These are phyloP conservation scores for Candida fluviatilis DNA, from an alignment of 805 yeast genomes.

Conservation along the genomic window DNA sequence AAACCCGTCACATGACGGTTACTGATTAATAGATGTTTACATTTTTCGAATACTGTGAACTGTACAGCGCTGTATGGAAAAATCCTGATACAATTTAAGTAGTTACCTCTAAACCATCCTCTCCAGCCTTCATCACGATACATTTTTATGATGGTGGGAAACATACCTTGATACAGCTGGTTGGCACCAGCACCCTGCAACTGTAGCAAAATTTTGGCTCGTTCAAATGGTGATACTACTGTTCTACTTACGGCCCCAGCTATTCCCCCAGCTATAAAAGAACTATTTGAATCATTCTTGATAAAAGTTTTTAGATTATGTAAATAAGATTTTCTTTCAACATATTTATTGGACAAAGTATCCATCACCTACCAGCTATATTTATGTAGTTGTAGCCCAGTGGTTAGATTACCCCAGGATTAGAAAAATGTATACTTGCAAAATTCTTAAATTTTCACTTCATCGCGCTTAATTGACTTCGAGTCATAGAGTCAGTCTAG, in stretches of 20 bases:
- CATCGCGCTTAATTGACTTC: too few relatives aligned
- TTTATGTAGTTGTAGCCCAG: too few relatives aligned
- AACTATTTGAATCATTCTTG: slow-evolving; percentile 52
- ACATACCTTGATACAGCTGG: slow-evolving; percentile 59
- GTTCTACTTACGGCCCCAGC: slow-evolving; percentile 85
- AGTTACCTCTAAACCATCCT: slow-evolving; percentile 89
- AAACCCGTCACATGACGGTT: slow-evolving; percentile 13
- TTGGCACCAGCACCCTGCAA: slow-evolving; percentile 66
- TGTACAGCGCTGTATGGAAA: slow-evolving; percentile 95
- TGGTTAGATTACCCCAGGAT: too few relatives aligned
- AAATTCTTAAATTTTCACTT: too few relatives aligned
- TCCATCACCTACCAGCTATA: neutral
- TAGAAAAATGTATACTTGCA: too few relatives aligned
- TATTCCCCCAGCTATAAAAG: slow-evolving; percentile 68
- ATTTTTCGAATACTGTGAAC: slow-evolving; percentile 73
- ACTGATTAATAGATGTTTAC: slow-evolving; percentile 38
- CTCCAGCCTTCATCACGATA: slow-evolving; percentile 88
- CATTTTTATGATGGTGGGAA: slow-evolving; percentile 70
- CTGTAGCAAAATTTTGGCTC: slow-evolving; percentile 89
- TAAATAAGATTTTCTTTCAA: neutral
- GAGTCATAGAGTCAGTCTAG: too few relatives aligned
- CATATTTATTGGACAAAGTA: neutral
- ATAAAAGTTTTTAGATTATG: slow-evolving; percentile 17
- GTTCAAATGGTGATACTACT: slow-evolving; percentile 89
- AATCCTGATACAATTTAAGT: slow-evolving; percentile 82